These are phyloP conservation scores for Haberlea rhodopensis DNA, from an alignment of 257 asterid species.

Conservation along the genomic window DNA sequence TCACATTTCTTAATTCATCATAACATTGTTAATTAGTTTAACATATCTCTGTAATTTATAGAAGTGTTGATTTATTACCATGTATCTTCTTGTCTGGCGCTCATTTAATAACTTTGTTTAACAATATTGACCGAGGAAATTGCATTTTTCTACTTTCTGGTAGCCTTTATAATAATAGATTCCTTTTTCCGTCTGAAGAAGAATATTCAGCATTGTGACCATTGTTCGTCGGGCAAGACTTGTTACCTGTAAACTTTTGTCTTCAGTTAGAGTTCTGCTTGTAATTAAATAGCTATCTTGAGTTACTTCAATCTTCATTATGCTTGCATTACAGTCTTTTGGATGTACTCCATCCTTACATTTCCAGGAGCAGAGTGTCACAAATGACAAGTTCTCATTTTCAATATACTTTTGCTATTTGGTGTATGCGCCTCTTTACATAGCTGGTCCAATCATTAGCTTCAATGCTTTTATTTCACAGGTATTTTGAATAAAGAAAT, in stretches of 20 bases:
- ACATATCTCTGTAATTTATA: constrained; percentile 8
- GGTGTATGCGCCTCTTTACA: constrained; percentile 89
- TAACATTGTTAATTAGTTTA: constrained; percentile 11
- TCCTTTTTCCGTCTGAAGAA: constrained; percentile 48
- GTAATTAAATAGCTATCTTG: constrained; percentile 14
- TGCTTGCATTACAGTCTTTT: constrained; percentile 16
- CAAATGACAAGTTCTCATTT: constrained; percentile 63
- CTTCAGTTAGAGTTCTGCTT: constrained; percentile 23
- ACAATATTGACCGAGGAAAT: constrained; percentile 16
- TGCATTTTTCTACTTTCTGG: constrained; percentile 1
- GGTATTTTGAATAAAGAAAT: constrained; percentile 38
- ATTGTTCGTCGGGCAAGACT: constrained; percentile 75
- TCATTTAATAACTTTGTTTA: constrained; percentile 3
- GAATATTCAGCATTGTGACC: constrained; percentile 70
- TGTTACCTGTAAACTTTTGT: constrained; percentile 59
- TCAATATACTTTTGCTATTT: constrained; percentile 78
- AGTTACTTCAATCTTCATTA: constrained; percentile 6
- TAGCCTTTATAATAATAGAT: constrained; percentile 11
- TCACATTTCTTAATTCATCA: constrained; percentile 7
- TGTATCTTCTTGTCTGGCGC: constrained; percentile 7
- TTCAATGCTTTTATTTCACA: constrained; percentile 97
- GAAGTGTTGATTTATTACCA: constrained; percentile 15
- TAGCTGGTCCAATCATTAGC: constrained; percentile 96
- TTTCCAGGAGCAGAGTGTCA: constrained; percentile 72
- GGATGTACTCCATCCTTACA: constrained; percentile 17